A percentile compares a stretch with the other conserved stretches of the same genome.
Conservation (phyloP, 495 filamentous ascomycete genomes). For the Beverwykella pulmonaria region DNA sequence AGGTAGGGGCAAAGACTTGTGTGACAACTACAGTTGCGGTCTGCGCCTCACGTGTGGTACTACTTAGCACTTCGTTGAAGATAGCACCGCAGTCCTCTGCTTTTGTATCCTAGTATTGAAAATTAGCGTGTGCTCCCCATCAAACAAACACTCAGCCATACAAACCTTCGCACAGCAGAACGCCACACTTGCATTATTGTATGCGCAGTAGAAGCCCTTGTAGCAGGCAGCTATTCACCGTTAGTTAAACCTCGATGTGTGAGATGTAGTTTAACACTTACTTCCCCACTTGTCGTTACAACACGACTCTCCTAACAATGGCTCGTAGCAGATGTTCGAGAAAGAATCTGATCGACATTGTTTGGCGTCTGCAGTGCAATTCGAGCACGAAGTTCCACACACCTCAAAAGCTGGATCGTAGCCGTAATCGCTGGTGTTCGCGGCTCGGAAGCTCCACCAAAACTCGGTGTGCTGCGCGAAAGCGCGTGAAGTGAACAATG, state of each 20-base stretch:
- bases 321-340: conserved; percentile 23
- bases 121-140: background rate
- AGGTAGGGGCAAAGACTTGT: background rate
- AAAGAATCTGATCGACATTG: conserved; percentile 2
- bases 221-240: conserved; percentile 1
- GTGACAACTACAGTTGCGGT: background rate
- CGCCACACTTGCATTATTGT: conserved; percentile 1
- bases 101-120: background rate
- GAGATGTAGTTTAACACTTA: background rate
- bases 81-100: conserved; percentile 1
- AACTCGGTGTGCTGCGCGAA: conserved; percentile 1
- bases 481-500: background rate
- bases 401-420: conserved; percentile 16
- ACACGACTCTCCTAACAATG: conserved; percentile 11
- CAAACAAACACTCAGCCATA: background rate
- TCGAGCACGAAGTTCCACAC: background rate
- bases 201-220: conserved; percentile 14
- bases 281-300: conserved; percentile 15
- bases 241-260: background rate
- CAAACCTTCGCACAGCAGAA: conserved; percentile 9
- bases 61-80: conserved; percentile 1
- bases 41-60: background rate
- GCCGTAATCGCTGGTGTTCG: background rate
- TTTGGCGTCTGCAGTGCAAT: conserved; percentile 6
- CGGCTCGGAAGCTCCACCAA: conserved; percentile 12